A percentile compares a stretch with the other conserved stretches of the same genome.
These are phyloP conservation scores for Cyphellophora attinorum DNA, from an alignment of 2,329 filamentous ascomycete species.

Conservation along the genomic window DNA sequence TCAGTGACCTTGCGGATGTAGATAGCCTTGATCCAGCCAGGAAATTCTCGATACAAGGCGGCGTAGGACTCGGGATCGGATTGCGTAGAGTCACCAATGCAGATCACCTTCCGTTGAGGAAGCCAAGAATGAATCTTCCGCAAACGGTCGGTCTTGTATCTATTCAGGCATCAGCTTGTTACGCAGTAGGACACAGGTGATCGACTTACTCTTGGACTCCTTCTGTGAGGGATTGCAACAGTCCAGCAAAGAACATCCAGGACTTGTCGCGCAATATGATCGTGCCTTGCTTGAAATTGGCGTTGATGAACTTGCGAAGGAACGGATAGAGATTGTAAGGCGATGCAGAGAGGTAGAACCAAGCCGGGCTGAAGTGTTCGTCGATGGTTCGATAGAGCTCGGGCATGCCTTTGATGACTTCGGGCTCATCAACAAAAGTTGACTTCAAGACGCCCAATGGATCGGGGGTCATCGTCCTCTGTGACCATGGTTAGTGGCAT, in stretches of 20 bases:
- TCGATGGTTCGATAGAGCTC: conserved; percentile 65
- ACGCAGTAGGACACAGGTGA: neutral
- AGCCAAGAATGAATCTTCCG: conserved; percentile 69
- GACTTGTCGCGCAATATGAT: conserved; percentile 76
- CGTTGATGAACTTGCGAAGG: conserved; percentile 61
- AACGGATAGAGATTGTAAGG: conserved; percentile 93
- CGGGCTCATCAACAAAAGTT: conserved; percentile 70
- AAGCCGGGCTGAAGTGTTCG: conserved; percentile 53
- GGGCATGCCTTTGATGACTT: conserved; percentile 70
- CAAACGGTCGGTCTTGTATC: conserved; percentile 75
- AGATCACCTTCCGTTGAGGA: conserved; percentile 68
- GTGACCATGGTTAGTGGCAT: neutral
- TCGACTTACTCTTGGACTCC: conserved; percentile 50
- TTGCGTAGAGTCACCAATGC: conserved; percentile 85
- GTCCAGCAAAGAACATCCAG: conserved; percentile 73
- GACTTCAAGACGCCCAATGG: conserved; percentile 70
- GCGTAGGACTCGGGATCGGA: conserved; percentile 85
- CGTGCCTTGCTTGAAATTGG: conserved; percentile 66
- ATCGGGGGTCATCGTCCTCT: conserved; percentile 68
- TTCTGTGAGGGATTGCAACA: conserved; percentile 69
- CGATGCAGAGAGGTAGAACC: conserved; percentile 89
- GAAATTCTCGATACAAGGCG: conserved; percentile 59
- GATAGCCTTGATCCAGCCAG: conserved; percentile 72
- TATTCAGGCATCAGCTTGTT: conserved; percentile 27
- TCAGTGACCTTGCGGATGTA: conserved; percentile 77